Base-by-base conservation (phyloP, 2,329 filamentous ascomycete species). In the Westerdykella sp. region DNA sequence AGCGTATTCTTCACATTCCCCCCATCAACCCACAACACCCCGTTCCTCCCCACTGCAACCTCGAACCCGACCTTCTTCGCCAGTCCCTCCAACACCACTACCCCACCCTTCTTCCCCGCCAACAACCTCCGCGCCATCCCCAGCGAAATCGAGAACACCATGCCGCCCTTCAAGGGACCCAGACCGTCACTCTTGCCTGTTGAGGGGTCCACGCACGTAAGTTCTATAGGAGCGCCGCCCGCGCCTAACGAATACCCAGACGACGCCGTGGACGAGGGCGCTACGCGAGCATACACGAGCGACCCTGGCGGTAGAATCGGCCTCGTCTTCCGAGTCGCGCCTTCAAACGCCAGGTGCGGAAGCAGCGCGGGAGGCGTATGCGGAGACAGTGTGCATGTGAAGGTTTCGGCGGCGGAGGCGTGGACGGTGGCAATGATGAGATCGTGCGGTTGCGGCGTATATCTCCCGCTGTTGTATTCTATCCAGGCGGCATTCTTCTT, bases 11-110 rank as follows among this genome's bases (percentile, higher is more conserved):
- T 84, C 31, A 84, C 71, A 48, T 75, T 84, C 22, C 84, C 85
- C 53, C 85, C 89, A 60, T 91, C 83, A 12, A 97, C 85, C 89
- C 93, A 97, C 16, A 97, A 79, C 65, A 81, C 84, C 34, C 93
- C 93, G 66, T 98, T 98, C 59, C 88, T 80, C 14, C 93, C 93
- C 7, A 95, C 86, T 0, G 91, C 91, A 46, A 94, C 86, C 73
- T 98, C 93, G 65, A 97, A 98, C 15, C 85, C 82, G 12, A 95
- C 69, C 42, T 87, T 91, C 45, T 83, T 82, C 3, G 84, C 90
- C 12, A 97, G 70, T 60, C 88, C 85, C 50, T 95, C 87, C 44
- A 97, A 68, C 21, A 96, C 76, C 3, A 81, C 78, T 6, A 95
- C 67, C 3, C 79, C 75, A 12, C 73, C 73, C 34, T 77, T 76